These are phyloP conservation scores for Taphrina confusa DNA, from an alignment of 1,139 yeast species.

Conservation along the genomic window DNA sequence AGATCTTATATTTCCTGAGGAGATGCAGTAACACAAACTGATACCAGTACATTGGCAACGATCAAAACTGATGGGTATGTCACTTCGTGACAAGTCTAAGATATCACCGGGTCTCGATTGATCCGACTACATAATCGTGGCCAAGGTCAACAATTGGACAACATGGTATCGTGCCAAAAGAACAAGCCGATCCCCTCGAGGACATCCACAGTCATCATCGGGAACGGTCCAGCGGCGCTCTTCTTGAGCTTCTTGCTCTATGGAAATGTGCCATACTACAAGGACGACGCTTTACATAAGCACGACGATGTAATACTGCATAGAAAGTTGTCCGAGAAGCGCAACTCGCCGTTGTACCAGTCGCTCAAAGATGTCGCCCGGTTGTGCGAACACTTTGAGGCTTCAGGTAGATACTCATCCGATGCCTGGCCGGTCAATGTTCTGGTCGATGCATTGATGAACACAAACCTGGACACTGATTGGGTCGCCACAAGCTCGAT, in stretches of 20 bases:
- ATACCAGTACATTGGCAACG: too few species aligned
- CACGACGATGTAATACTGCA: slow-evolving; percentile 46
- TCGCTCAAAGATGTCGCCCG: slow-evolving; percentile 34
- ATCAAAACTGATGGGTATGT: too few species aligned
- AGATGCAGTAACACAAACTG: too few species aligned
- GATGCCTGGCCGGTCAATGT: slow-evolving; percentile 43
- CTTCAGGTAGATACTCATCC: slow-evolving; percentile 23
- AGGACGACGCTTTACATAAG: slow-evolving; percentile 42
- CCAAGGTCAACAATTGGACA: neutral
- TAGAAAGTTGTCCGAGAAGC: slow-evolving; percentile 37
- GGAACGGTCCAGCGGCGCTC: slow-evolving; percentile 47
- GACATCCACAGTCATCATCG: slow-evolving; percentile 42
- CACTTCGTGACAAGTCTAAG: too few species aligned
- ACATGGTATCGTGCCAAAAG: slow-evolving; percentile 7
- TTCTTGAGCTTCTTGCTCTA: slow-evolving; percentile 45
- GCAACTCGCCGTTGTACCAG: slow-evolving; percentile 24
- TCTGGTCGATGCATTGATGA: slow-evolving; percentile 44
- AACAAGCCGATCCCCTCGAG: neutral
- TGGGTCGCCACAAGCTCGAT: slow-evolving; percentile 38
- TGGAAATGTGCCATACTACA: slow-evolving; percentile 46
- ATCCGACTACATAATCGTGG: too few species aligned
- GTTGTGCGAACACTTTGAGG: slow-evolving; percentile 31
- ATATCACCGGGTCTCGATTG: too few species aligned
- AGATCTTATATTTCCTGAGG: too few species aligned
- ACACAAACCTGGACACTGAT: slow-evolving; percentile 44